phyloP scores from a whole-genome alignment of 345 rosid species.

The Gossypium arboreum region DNA sequence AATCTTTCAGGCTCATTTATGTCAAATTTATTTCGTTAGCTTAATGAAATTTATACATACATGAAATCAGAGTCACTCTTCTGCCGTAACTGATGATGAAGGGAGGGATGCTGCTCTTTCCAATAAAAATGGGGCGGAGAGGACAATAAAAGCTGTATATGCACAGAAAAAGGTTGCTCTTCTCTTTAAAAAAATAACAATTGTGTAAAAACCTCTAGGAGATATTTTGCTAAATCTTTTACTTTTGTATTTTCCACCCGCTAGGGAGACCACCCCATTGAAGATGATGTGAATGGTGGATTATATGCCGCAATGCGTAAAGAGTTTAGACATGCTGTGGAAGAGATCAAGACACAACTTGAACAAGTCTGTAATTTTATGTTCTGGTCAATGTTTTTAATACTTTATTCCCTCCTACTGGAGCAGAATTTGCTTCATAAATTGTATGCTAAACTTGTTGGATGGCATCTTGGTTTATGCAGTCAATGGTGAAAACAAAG shows the following conservation, averaged over 20 bases:
- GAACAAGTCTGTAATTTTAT: conserved; percentile 40
- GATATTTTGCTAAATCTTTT: conserved; percentile 7
- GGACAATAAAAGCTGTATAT: conserved; percentile 65
- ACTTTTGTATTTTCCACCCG: conserved; percentile 15
- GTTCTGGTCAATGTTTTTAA: neutral
- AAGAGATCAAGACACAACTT: conserved; percentile 60
- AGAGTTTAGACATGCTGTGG: conserved; percentile 72
- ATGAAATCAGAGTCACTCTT: conserved; percentile 72
- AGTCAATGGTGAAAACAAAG: conserved; percentile 47
- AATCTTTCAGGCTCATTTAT: conserved; percentile 8
- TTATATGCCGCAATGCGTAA: conserved; percentile 59
- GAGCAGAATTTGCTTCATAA: conserved; percentile 2
- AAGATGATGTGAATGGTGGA: conserved; percentile 39
- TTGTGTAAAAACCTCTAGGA: neutral
- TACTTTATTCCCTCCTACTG: neutral
- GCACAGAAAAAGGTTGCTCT: conserved; percentile 67
- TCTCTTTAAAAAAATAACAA: conserved; percentile 13
- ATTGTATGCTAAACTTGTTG: conserved; percentile 15
- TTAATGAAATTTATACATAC: conserved; percentile 3
- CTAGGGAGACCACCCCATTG: conserved; percentile 49
- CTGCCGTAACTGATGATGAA: conserved; percentile 86
- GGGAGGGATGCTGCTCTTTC: conserved; percentile 40
- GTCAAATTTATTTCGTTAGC: neutral
- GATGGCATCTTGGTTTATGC: conserved; percentile 27
- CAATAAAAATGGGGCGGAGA: conserved; percentile 48